A percentile compares a stretch with the other conserved stretches of the same genome.
These are phyloP conservation scores for Coniochaeta pulveracea DNA, from an alignment of 2,329 filamentous ascomycete genomes.

Conservation along the genomic window DNA sequence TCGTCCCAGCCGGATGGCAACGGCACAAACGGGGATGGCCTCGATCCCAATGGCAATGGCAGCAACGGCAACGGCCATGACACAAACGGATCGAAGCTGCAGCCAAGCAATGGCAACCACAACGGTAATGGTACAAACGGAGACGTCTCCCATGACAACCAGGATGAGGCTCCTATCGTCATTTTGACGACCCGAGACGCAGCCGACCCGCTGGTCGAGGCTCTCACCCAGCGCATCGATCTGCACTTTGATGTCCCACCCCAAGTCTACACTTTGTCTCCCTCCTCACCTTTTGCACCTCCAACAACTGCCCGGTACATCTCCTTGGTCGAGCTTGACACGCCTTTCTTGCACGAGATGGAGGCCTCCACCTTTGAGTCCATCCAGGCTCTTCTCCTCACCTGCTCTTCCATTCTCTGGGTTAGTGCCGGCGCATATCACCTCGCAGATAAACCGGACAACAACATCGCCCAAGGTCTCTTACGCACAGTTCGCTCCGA, in stretches of 20 bases:
- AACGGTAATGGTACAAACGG: neutral
- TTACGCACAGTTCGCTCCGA: constrained; percentile 2
- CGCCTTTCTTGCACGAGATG: constrained; percentile 1
- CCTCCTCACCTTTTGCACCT: neutral
- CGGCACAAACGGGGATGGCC: neutral
- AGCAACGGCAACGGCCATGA: too few relatives aligned
- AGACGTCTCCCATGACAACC: neutral
- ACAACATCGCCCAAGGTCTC: neutral
- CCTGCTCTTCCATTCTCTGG: neutral
- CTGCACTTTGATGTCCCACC: neutral
- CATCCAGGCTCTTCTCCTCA: neutral
- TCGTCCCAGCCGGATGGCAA: neutral
- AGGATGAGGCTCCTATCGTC: neutral
- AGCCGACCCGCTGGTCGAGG: neutral
- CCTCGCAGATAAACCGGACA: neutral
- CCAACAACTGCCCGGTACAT: neutral
- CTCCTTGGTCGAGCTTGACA: neutral
- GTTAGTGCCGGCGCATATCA: neutral
- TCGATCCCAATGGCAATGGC: neutral
- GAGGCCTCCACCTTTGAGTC: neutral
- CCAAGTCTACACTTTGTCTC: neutral
- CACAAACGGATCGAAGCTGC: too few relatives aligned
- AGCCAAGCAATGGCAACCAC: too few relatives aligned
- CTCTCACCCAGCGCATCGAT: neutral
- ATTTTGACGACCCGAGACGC: neutral